Base-by-base conservation (phyloP, 2,329 filamentous ascomycete species). In the Aspergillus sp. region DNA sequence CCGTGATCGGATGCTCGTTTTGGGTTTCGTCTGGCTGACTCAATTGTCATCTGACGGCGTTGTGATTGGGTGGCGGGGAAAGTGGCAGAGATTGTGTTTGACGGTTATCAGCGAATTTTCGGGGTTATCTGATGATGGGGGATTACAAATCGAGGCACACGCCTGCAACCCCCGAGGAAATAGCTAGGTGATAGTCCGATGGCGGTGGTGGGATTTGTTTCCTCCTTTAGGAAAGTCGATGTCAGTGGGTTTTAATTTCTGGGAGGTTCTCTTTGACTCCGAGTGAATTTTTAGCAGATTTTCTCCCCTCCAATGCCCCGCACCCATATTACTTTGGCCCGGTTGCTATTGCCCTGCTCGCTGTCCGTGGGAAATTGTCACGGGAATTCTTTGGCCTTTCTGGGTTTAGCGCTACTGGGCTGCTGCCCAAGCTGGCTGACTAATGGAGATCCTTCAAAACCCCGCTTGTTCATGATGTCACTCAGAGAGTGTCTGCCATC, bases 21-120 rank as follows among this genome's bases (percentile, higher is more conserved):
- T 30, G 30, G 53, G 39, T n/a, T 55, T 55, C 39, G 52, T 47
- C 43, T 55, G 51, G 53, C 53, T 55, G 53, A 55, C 53, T 55
- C 53, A 55, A 55, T 32, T 41, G 41, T 55, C 53, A 55, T 55
- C 53, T 55, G 53, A 55, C 53, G 13, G 53, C 43, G 39, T 28
- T 45, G 53, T 55, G 53, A 55, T 55, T 55, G 53, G 53, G 17
- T 28, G 39, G 39, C 15, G 53, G 25, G 15, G 25, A 7, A n/a
- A 12, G 53, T 55, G 53, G 53, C 39, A 55, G 53, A 47, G 51
- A 53, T 53, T 53, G 51, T 53, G 32, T 38, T 23, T 25, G 51
- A 45, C 19, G n/a, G 47, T 50, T 50, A 50, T 50, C 47, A 28
- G n/a, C 47, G 47, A 17, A 50, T 50, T 50, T 50, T 50, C 19